A percentile compares a stretch with the other conserved stretches of the same genome.
These are phyloP conservation scores for Pseudomassariella vexata DNA, from an alignment of 2,329 filamentous ascomycete genomes.

Conservation along the genomic window DNA sequence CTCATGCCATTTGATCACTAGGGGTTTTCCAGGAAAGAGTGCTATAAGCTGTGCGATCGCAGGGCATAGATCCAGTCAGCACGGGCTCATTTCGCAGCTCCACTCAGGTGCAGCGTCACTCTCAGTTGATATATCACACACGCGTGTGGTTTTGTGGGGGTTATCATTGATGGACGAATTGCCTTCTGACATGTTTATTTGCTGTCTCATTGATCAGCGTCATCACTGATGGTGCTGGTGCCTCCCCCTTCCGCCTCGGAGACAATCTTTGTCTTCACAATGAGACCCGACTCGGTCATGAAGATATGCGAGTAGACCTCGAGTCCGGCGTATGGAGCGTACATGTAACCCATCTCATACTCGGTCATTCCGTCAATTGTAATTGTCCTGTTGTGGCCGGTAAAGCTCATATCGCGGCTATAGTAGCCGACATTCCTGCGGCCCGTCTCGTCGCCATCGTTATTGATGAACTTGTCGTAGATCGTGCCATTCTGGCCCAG, in stretches of 20 bases:
- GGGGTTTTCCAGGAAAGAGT: no score
- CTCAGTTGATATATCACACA: no score
- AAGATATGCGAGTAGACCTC: slow-evolving; percentile 42
- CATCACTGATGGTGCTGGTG: slow-evolving; percentile 42
- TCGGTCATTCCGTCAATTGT: slow-evolving; percentile 36
- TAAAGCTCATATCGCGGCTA: slow-evolving; percentile 46
- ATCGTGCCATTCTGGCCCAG: slow-evolving; percentile 50
- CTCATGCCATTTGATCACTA: no score
- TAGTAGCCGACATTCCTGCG: slow-evolving; percentile 42
- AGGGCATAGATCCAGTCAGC: no score
- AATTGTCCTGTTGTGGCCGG: slow-evolving; percentile 43
- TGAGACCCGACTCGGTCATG: slow-evolving; percentile 37
- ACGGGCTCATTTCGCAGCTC: no score
- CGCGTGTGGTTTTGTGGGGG: no score
- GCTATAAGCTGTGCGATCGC: no score
- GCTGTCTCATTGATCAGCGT: no score
- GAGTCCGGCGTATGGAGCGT: slow-evolving; percentile 42
- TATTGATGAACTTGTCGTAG: slow-evolving; percentile 48
- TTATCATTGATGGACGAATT: no score
- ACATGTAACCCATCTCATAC: slow-evolving; percentile 47
- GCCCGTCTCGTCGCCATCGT: slow-evolving; percentile 40
- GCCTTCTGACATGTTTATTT: no score
- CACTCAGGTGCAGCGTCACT: no score
- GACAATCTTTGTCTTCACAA: slow-evolving; percentile 45
- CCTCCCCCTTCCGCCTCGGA: slow-evolving; percentile 48